A percentile compares a stretch with the other conserved stretches of the same genome.
Evolutionary conservation across 129 eudicot species (phyloP).

Genomic region (Calendula officinalis): DNA sequence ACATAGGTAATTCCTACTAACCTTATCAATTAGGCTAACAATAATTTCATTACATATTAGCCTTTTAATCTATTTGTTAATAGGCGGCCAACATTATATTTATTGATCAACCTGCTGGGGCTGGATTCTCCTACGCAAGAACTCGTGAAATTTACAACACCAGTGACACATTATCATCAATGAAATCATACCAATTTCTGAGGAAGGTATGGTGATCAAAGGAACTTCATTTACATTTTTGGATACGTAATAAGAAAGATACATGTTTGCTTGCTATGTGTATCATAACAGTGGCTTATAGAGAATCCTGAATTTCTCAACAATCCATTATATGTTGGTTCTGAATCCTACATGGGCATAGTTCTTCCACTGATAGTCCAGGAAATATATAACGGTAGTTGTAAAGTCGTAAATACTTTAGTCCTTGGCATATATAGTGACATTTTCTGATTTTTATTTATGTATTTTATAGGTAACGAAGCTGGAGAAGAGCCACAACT

Average conservation of each 20-base stretch:
- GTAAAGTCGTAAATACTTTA: background rate
- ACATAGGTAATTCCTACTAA: too few species aligned
- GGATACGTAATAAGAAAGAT: background rate
- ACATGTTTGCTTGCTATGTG: constrained; percentile 2
- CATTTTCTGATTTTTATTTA: background rate
- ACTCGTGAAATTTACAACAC: constrained; percentile 8
- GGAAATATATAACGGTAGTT: constrained; percentile 21
- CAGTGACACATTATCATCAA: constrained; percentile 24
- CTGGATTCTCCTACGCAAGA: constrained; percentile 36
- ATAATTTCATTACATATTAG: too few species aligned
- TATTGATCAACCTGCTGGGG: constrained; percentile 32
- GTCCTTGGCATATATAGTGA: constrained; percentile 1
- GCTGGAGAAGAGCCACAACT: constrained; percentile 11
- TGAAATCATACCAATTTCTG: constrained; percentile 23
- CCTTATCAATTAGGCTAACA: too few species aligned
- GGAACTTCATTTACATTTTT: background rate
- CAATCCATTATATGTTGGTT: constrained; percentile 17
- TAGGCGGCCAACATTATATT: constrained; percentile 36
- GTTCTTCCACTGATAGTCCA: constrained; percentile 8
- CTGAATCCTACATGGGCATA: constrained; percentile 23
- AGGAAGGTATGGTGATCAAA: constrained; percentile 22
- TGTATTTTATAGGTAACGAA: constrained; percentile 16
- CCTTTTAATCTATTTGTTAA: too few species aligned
- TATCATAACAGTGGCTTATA: constrained; percentile 20
- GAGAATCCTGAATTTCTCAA: constrained; percentile 17